Evolutionary conservation across 176 grass and related monocot genomes (phyloP), one percentile per base, ranked within the genome.

Genomic region (Oropetium thomaeum): DNA sequence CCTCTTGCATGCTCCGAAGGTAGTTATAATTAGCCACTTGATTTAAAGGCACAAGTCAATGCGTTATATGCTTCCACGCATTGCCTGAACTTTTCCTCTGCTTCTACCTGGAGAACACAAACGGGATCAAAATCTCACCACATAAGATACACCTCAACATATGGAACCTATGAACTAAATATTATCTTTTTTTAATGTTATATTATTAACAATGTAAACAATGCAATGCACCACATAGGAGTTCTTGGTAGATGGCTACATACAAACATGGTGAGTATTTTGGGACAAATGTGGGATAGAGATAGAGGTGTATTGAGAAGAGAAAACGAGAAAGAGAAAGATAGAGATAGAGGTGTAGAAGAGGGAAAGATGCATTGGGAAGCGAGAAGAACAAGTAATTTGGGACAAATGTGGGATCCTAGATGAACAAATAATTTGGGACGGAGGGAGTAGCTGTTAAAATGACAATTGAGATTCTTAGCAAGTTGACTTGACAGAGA

Each of bases 41-140:
- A 26, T 27, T 86, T 89, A n/a, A 75, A 86, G 30, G 62, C 76
- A 11, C 38, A 55, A 38, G 67, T 41, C 22, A 93, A 77, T 4
- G 68, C 17, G 1, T 84, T 93, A 69, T 93, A 93, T 0, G 90
- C 87, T 71, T 89, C 87, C 10, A 87, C 81, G 20, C 80, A 84
- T 25, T 16, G 72, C 71, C 80, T 93, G 74, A 93, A 93, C 16
- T 82, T 93, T 55, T 93, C 87, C 84, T 93, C 90, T 45, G 84
- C 87, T 75, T 79, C 58, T 30, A 69, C 49, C 87, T 93, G 84
- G 62, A 71, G 33, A 70, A 12, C 44, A 31, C 41, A 58, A 9
- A 45, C 57, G 14, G 41, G 7, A 35, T 64, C 27, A 73, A 28
- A 48, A 25, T 28, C 10, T 19, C 41, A 20, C 17, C 54, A 75